Evolutionary conservation across 2,329 filamentous ascomycete species (phyloP).

Genomic region (Penicillium sp.): DNA sequence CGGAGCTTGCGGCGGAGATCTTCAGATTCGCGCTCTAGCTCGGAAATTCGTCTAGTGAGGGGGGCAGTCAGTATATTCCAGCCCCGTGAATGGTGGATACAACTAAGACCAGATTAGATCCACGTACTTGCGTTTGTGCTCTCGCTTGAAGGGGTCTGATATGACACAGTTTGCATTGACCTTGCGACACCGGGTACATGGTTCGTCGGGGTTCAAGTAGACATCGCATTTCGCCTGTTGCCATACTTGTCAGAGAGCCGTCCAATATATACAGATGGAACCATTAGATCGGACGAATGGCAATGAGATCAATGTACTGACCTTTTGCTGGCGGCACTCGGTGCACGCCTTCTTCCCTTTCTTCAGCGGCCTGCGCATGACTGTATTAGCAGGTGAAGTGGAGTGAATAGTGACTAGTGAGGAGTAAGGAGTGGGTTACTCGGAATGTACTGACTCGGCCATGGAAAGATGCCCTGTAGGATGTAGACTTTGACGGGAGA

Average conservation of each 20-base stretch:
- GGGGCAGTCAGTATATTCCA: neutral
- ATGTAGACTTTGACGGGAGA: too few relatives aligned
- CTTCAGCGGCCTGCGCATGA: constrained; percentile 20
- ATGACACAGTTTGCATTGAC: constrained; percentile 42
- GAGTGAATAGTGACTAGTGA: neutral
- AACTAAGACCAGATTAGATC: too few relatives aligned
- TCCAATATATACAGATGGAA: neutral
- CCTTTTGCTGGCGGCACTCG: constrained; percentile 51
- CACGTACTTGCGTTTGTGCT: constrained; percentile 47
- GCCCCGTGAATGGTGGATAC: neutral
- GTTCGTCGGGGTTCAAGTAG: constrained; percentile 37
- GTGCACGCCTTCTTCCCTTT: constrained; percentile 48
- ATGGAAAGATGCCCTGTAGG: neutral
- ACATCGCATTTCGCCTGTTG: constrained; percentile 45
- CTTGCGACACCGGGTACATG: constrained; percentile 45
- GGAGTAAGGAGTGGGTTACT: too few relatives aligned
- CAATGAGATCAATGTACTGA: constrained; percentile 16
- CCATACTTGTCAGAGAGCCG: neutral
- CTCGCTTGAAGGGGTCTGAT: constrained; percentile 48
- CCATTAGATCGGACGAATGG: too few relatives aligned
- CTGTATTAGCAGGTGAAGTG: constrained; percentile 17
- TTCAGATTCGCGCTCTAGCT: constrained; percentile 43
- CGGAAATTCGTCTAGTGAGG: constrained; percentile 37
- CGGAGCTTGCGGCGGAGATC: constrained; percentile 41
- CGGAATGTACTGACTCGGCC: constrained; percentile 17